Evolutionary conservation across 225 moss, liverwort and hornwort genomes (phyloP).

Genomic region (Climacium dendroides): DNA sequence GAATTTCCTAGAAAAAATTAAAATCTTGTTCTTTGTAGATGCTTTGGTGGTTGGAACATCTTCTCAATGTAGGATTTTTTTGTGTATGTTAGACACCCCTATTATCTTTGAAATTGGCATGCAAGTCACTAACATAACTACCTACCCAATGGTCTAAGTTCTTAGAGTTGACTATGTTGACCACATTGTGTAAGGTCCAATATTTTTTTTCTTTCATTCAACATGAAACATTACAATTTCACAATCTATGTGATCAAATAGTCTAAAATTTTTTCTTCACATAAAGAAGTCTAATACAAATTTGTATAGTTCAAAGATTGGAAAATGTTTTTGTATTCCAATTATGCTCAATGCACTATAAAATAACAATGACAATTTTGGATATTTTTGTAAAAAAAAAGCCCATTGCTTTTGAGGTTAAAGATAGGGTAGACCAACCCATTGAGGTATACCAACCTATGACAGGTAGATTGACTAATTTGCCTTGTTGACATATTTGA

Average conservation of each 20-base stretch:
- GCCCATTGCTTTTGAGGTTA: neutral
- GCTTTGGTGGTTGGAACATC: neutral
- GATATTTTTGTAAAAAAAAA: neutral
- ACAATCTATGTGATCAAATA: accelerated
- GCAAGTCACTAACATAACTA: neutral
- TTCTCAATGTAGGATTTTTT: neutral
- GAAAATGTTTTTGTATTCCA: neutral
- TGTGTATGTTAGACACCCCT: neutral
- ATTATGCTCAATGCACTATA: neutral
- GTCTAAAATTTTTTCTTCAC: neutral
- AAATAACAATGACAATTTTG: neutral
- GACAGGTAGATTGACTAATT: no score
- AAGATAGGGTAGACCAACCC: no score
- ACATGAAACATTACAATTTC: neutral
- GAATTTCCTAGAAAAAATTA: no score
- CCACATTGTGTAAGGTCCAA: accelerated
- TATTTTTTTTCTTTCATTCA: neutral
- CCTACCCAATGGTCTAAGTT: neutral
- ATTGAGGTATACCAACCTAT: no score
- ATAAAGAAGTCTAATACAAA: neutral
- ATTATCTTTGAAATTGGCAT: neutral
- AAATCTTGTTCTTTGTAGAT: accelerated
- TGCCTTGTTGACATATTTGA: no score
- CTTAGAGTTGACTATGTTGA: neutral
- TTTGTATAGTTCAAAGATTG: neutral